Evolutionary conservation across 352 stramenopile genomes (phyloP), one percentile per base, ranked within the genome.

Genomic region (Peronosclerospora sorghi): DNA sequence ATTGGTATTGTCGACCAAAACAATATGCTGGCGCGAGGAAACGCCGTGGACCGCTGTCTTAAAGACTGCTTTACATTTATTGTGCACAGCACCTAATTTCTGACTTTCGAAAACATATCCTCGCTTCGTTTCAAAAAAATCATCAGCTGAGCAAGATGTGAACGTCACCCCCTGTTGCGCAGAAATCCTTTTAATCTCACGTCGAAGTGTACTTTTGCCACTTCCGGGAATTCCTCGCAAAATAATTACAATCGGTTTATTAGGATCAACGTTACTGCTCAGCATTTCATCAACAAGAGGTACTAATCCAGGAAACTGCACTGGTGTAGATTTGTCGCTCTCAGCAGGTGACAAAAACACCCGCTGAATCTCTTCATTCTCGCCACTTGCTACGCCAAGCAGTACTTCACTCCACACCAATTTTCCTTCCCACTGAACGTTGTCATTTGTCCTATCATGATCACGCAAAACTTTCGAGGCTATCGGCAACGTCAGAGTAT

Each of bases 1-100:
- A 42, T 72, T 71, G 0, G 76, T 86, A 40, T 88, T 88, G 45
- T 88, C 76, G 4, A 86, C 66, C 6, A 88, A n/a, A 19, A 88
- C 34, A 26, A 88, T 29, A 4, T 59, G 52, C 21, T 57, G 52
- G 2, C 32, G 38, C 7, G 48, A 44, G 6, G 19, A 17, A 18
- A 38, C 28, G 12, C 45, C 28, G 5, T 49, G 14, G 17, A 84
- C 15, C 13, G 67, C 68, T 17, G 50, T 41, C 0, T 49, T 47
- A 43, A 85, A 86, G 8, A 55, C 36, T 2, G 28, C 24, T 48
- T 73, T 70, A 36, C 66, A 82, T 13, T 46, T 37, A 8, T 63
- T 65, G 42, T 88, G 76, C n/a, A n/a, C n/a, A n/a, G n/a, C n/a
- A n/a, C n/a, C n/a, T n/a, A n/a, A n/a, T n/a, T n/a, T n/a, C n/a